Evolutionary conservation across 1,284 basidiomycete genomes (phyloP).

Genomic region (Austroboletus novae-zelandiae): DNA sequence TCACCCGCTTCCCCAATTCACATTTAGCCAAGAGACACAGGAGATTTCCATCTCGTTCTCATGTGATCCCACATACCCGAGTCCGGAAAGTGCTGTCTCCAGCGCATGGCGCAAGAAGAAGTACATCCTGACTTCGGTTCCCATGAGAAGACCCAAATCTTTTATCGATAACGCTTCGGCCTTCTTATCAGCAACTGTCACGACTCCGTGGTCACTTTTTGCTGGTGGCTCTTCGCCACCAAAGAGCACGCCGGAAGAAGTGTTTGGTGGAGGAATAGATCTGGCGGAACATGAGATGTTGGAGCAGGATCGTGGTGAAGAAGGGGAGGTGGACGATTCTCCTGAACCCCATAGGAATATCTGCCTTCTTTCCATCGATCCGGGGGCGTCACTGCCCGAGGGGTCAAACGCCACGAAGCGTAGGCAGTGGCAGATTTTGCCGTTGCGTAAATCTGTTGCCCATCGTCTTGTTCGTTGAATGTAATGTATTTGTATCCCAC

Average conservation of each 20-base stretch:
- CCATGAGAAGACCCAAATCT: slow-evolving; percentile 60
- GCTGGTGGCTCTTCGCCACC: slow-evolving; percentile 35
- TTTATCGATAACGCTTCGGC: slow-evolving; percentile 68
- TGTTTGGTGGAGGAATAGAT: slow-evolving; percentile 66
- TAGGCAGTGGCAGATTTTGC: slow-evolving; percentile 29
- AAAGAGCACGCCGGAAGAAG: slow-evolving; percentile 56
- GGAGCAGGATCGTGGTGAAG: slow-evolving; percentile 72
- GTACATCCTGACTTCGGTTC: slow-evolving; percentile 63
- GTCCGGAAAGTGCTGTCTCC: slow-evolving; percentile 31
- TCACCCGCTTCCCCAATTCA: slow-evolving; percentile 72
- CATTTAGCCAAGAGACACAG: slow-evolving; percentile 50
- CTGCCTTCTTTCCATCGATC: slow-evolving; percentile 36
- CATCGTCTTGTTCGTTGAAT: slow-evolving; percentile 22
- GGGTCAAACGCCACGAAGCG: slow-evolving; percentile 27
- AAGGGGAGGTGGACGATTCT: slow-evolving; percentile 74
- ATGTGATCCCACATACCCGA: slow-evolving; percentile 61
- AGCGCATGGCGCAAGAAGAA: slow-evolving; percentile 55
- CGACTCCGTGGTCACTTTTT: slow-evolving; percentile 49
- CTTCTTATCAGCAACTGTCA: slow-evolving; percentile 56
- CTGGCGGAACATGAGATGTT: slow-evolving; percentile 71
- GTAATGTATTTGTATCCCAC: not conserved
- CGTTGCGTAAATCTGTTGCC: slow-evolving; percentile 25
- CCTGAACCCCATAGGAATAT: slow-evolving; percentile 45
- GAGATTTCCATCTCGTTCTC: slow-evolving; percentile 61
- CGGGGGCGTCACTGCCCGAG: slow-evolving; percentile 12